Percentiles rank a stretch among this genome's conserved stretches.
Conservation (phyloP, 805 yeast genomes). For the Kodamaea fukazawae region DNA sequence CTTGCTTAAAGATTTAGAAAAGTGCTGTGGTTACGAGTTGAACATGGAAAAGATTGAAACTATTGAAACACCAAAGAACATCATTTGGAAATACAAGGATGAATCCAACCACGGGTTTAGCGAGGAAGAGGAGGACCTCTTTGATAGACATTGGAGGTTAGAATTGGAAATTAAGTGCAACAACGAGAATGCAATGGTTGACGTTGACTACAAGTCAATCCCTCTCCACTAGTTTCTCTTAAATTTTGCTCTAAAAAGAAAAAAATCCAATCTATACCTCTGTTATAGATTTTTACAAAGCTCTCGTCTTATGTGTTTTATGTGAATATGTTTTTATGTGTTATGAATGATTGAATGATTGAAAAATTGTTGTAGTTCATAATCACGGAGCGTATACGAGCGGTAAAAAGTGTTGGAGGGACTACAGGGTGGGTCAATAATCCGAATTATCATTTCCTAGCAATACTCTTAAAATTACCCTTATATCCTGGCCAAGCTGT, state of each 20-base stretch:
- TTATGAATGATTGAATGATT: no score
- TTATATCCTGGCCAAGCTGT: constrained; percentile 27
- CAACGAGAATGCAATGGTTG: constrained; percentile 64
- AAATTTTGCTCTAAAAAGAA: background rate
- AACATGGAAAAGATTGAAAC: constrained; percentile 48
- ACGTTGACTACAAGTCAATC: constrained; percentile 60
- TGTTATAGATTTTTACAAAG: background rate
- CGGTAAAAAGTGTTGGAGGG: no score
- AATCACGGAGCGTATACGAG: background rate
- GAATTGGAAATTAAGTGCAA: constrained; percentile 63
- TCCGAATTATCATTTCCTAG: no score
- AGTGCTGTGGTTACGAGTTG: constrained; percentile 56
- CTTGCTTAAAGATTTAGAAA: constrained; percentile 61
- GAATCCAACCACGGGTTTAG: constrained; percentile 53
- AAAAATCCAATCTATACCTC: constrained; percentile 1
- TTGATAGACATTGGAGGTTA: constrained; percentile 60
- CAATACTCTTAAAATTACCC: no score
- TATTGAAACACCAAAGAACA: constrained; percentile 49
- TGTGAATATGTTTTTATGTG: constrained; percentile 6
- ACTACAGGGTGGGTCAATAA: background rate
- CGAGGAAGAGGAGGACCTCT: constrained; percentile 41
- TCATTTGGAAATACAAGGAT: constrained; percentile 66
- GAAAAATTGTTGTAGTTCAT: no score
- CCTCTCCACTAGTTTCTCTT: constrained; percentile 28
- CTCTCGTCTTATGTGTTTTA: constrained; percentile 6